Base-by-base conservation (phyloP, 345 rosid genomes). In the Camelina laxa region DNA sequence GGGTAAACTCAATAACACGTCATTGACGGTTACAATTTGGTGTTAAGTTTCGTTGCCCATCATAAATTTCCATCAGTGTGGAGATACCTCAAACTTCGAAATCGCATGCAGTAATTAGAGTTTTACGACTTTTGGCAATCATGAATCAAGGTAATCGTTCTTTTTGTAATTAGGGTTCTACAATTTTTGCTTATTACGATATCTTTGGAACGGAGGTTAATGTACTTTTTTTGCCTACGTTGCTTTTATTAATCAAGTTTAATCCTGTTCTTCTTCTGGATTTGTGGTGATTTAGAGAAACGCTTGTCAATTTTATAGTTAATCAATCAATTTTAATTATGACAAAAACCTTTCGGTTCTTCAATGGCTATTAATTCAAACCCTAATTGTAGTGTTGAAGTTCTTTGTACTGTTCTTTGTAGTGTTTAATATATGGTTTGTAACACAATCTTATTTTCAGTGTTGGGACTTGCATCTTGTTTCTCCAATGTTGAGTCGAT, bases 401-500 rank as follows among this genome's bases (percentile, higher is more conserved):
- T 33, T 16, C 44, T 8, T 59, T 35, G n/a, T n/a, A n/a, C n/a
- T n/a, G n/a, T n/a, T n/a, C n/a, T n/a, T n/a, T n/a, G n/a, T n/a
- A n/a, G n/a, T n/a, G n/a, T n/a, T n/a, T n/a, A n/a, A n/a, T n/a
- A n/a, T 48, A 59, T 71, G 14, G 27, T 49, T 35, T 60, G 22
- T 72, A 42, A 61, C 61, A 27, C 53, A 61, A 50, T 72, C 75
- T 16, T 61, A 7, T 38, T 38, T 17, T 27, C 76, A 73, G 64
- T 20, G 56, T 54, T 54, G 13, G 71, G 65, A 27, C 51, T 6
- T 9, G 16, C 42, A 39, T 38, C 42, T 30, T 48, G 54, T 36
- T 73, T 73, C 38, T 33, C 77, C 47, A 56, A 56, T 44, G 58
- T 65, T 6, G 65, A 55, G 30, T 73, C 71, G 48, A 73, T 73